A percentile compares a stretch with the other conserved stretches of the same genome.
Evolutionary conservation across 1,139 yeast species (phyloP).

Genomic region (Hansenula sp.): DNA sequence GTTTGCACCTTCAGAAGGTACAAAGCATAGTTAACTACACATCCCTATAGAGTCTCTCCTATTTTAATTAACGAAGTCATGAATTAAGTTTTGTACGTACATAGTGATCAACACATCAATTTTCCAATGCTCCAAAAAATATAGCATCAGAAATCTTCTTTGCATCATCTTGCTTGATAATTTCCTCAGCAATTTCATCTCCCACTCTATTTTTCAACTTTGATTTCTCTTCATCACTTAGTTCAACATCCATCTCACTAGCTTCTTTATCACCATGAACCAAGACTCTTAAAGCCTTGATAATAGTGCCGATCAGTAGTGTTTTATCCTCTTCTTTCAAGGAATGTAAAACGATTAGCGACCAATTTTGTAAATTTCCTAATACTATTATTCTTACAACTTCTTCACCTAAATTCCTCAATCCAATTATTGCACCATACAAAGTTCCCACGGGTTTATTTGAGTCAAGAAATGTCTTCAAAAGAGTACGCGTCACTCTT

Average conservation of each 20-base stretch:
- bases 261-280: slow-evolving; percentile 31
- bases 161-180: slow-evolving; percentile 52
- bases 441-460: slow-evolving; percentile 81
- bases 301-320: slow-evolving; percentile 42
- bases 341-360: slow-evolving; percentile 45
- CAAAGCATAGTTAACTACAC: not conserved
- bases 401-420: slow-evolving; percentile 81
- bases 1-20: slow-evolving; percentile 25
- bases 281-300: slow-evolving; percentile 52
- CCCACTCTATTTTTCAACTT: slow-evolving; percentile 62
- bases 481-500: slow-evolving; percentile 85
- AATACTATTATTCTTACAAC: slow-evolving; percentile 80
- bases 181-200: slow-evolving; percentile 45
- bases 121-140: slow-evolving; percentile 65
- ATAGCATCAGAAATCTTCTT: slow-evolving; percentile 56
- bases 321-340: slow-evolving; percentile 37
- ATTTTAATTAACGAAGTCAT: not conserved
- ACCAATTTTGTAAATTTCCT: slow-evolving; percentile 86
- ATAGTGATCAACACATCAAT: not conserved
- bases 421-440: slow-evolving; percentile 87
- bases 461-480: slow-evolving; percentile 83
- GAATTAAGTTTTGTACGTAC: not conserved
- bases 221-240: slow-evolving; percentile 39
- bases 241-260: slow-evolving; percentile 32
- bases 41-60: too few relatives aligned